Base-by-base conservation (phyloP, 1,284 basidiomycete species). In the Marasmius oreades region DNA sequence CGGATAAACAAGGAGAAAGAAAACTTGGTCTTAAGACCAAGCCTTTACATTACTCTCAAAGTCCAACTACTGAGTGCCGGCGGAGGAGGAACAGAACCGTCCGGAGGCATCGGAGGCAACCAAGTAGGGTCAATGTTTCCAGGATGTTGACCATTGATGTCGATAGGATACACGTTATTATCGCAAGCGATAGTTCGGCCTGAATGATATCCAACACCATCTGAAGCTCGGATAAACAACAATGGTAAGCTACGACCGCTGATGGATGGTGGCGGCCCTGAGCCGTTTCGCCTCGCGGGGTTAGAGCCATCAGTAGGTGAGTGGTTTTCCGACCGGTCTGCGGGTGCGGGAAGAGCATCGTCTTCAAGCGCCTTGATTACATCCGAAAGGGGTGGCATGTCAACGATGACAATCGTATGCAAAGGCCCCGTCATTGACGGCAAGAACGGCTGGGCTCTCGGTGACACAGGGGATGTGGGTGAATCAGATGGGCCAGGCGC, bases 161-260 rank as follows among this genome's bases (percentile, higher is more conserved):
- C 84, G 70, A 89, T 78, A 16, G 74, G 70, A 61, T 85, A 82
- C 70, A 88, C 89, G 33, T 91, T 82, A 62, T 92, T 92, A 67
- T 91, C 91, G 65, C 87, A 90, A 34, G 90, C 81, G 55, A 94
- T 86, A 60, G 90, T 90, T 57, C 90, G 81, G 42, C 90, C 90
- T 28, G 90, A 91, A 67, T 92, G 90, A 67, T 92, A 92, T 3
- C 90, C 90, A 24, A 92, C 82, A 22, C 90, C 90, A 69, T 92
- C 83, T 59, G 77, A 77, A 56, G 88, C 79, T 55, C 90, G 81
- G 63, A 92, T 86, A 69, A 92, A 86, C 55, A 92, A 67, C 66
- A 92, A 66, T 8, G 88, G 84, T 33, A 92, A 70, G 64, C 79
- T 84, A 56, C 83, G 78, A 22, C 91, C 81, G 20, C 79, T 67